Evolutionary conservation across 306 rosid genomes (phyloP).

Genomic region (Castanea crenata): DNA sequence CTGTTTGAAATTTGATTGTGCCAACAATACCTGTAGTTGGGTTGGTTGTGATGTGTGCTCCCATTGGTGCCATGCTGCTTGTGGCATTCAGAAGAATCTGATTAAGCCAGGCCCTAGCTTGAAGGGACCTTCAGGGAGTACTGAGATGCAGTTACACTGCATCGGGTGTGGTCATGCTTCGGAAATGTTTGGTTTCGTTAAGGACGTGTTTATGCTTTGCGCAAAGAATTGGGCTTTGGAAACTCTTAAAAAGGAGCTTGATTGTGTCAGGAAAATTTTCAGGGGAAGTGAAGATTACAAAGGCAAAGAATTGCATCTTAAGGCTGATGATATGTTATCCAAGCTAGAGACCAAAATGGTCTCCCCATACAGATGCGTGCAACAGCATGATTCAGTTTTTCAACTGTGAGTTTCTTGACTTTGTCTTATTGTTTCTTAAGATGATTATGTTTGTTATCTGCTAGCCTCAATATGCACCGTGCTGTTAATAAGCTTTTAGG

Average conservation of each 20-base stretch:
- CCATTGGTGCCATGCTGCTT: constrained; percentile 98
- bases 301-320: constrained; percentile 80
- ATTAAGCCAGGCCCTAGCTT: constrained; percentile 91
- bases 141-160: constrained; percentile 95
- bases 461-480: background rate
- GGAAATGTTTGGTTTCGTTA: constrained; percentile 97
- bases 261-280: constrained; percentile 83
- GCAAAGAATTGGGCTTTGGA: constrained; percentile 95
- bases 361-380: constrained; percentile 90
- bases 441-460: background rate
- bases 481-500: background rate
- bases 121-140: constrained; percentile 83
- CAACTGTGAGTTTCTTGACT: constrained; percentile 56
- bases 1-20: constrained; percentile 94
- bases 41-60: constrained; percentile 97
- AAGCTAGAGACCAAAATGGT: constrained; percentile 64
- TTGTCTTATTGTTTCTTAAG: too few relatives aligned
- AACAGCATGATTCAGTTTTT: constrained; percentile 74
- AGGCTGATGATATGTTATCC: constrained; percentile 61
- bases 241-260: constrained; percentile 83
- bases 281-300: constrained; percentile 81
- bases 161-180: constrained; percentile 88
- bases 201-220: constrained; percentile 78
- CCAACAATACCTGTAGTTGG: constrained; percentile 94
- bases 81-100: constrained; percentile 80